Evolutionary conservation across 192 early-diverging fungal species (phyloP).

Genomic region (Thoreauomyces humboldtii): DNA sequence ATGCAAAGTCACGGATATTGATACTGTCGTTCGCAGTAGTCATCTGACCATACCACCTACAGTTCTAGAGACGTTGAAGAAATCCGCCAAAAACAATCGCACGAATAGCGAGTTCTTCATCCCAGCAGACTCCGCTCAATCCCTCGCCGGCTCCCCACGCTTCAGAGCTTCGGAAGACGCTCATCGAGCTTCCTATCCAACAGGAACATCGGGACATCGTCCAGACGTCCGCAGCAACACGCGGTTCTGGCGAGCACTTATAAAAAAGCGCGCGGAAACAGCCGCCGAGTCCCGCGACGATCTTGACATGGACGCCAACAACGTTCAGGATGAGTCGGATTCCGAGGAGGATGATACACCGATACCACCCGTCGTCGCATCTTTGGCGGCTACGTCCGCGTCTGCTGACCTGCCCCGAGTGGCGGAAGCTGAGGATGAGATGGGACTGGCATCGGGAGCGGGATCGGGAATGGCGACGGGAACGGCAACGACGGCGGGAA

Average conservation of each 20-base stretch:
- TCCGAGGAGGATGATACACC: not conserved
- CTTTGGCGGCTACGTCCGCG: no score
- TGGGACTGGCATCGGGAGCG: no score
- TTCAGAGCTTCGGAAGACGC: no score
- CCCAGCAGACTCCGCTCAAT: not conserved
- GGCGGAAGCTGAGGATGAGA: no score
- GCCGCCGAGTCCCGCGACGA: slow-evolving; percentile 5
- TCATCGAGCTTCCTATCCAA: no score
- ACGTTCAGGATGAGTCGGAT: not conserved
- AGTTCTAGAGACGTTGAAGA: slow-evolving; percentile 24
- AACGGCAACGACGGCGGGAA: no score
- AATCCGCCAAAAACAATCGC: slow-evolving; percentile 5
- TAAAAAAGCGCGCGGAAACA: not conserved
- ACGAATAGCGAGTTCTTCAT: slow-evolving; percentile 1
- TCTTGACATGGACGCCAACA: slow-evolving; percentile 8
- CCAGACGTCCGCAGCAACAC: no score
- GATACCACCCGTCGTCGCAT: not conserved
- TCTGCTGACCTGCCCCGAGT: no score
- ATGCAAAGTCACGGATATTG: no score
- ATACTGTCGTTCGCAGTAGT: no score
- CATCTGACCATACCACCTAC: not conserved
- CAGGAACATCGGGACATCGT: no score
- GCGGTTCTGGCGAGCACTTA: not conserved
- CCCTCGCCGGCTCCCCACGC: not conserved
- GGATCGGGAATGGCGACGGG: no score